Percentiles rank a stretch among this genome's conserved stretches.
Evolutionary conservation across 257 asterid species (phyloP).

Genomic region (Solanum acaule): DNA sequence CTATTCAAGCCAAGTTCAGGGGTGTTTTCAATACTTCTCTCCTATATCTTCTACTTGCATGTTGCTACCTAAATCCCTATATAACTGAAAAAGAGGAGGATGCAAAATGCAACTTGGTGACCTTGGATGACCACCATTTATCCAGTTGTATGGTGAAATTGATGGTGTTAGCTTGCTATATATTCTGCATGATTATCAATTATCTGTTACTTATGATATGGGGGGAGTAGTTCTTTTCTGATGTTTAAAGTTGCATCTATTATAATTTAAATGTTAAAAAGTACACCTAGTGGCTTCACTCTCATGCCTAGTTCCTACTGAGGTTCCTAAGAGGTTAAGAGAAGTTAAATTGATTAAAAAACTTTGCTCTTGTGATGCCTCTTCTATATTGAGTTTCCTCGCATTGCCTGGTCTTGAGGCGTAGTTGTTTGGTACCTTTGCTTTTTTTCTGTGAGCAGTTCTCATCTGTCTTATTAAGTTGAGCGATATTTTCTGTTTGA

Average conservation of each 20-base stretch:
- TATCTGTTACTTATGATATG: not conserved
- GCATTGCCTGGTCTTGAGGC: not conserved
- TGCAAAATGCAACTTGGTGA: not conserved
- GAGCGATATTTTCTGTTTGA: slow-evolving; percentile 1
- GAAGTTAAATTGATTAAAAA: not conserved
- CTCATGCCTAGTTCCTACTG: not conserved
- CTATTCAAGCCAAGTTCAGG: not conserved
- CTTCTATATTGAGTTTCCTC: not conserved
- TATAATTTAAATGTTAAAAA: not conserved
- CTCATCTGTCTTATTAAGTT: not conserved
- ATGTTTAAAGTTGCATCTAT: not conserved
- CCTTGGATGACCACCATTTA: not conserved
- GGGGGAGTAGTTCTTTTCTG: not conserved
- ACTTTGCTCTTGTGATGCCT: not conserved
- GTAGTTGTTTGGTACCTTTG: not conserved
- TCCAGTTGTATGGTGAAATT: not conserved
- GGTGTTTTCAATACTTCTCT: not conserved
- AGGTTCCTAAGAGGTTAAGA: not conserved
- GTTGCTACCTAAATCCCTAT: not conserved
- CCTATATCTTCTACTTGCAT: not conserved
- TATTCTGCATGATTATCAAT: not conserved
- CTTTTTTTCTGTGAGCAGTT: not conserved
- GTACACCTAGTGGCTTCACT: not conserved
- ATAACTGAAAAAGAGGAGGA: not conserved
- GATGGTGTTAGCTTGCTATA: not conserved